phyloP scores from a whole-genome alignment of 345 rosid genomes.

The Citrus unshiu region DNA sequence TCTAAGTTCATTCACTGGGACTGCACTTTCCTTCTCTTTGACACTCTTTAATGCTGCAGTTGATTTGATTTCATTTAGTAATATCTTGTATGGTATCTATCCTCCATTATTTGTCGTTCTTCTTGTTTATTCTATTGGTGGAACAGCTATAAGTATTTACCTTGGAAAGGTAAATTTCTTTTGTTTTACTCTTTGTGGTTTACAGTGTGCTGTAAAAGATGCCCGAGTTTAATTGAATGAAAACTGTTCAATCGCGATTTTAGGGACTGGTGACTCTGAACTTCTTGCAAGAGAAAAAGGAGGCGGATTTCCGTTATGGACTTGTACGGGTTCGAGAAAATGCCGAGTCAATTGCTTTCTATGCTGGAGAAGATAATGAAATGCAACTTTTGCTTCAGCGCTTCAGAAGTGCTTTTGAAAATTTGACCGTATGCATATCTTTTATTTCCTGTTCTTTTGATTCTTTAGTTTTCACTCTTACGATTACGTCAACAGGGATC shows the following conservation, averaged over 20 bases:
- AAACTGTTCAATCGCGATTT: slow-evolving; percentile 19
- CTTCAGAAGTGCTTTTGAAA: slow-evolving; percentile 82
- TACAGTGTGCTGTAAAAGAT: neutral
- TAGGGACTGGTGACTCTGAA: slow-evolving; percentile 87
- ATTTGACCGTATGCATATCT: slow-evolving; percentile 53
- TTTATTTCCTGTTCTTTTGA: slow-evolving; percentile 12
- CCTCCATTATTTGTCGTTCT: slow-evolving; percentile 86
- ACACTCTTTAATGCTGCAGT: slow-evolving; percentile 75
- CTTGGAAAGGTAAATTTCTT: slow-evolving; percentile 68
- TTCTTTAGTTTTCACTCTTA: neutral
- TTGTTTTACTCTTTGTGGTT: neutral
- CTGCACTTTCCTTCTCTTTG: slow-evolving; percentile 86
- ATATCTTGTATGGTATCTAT: slow-evolving; percentile 83
- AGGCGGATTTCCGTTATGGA: slow-evolving; percentile 95
- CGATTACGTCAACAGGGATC: neutral
- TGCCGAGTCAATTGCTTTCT: slow-evolving; percentile 96
- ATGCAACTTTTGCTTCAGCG: slow-evolving; percentile 85
- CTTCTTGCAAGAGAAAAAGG: slow-evolving; percentile 98
- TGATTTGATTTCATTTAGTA: slow-evolving; percentile 93
- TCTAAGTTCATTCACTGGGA: slow-evolving; percentile 80
- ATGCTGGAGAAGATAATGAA: slow-evolving; percentile 90
- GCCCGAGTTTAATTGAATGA: neutral
- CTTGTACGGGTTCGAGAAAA: slow-evolving; percentile 96
- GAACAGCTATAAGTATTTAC: slow-evolving; percentile 76
- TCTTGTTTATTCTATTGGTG: slow-evolving; percentile 77